Conservation (phyloP, 139 green algal genomes). For the Gonium pectorale region DNA sequence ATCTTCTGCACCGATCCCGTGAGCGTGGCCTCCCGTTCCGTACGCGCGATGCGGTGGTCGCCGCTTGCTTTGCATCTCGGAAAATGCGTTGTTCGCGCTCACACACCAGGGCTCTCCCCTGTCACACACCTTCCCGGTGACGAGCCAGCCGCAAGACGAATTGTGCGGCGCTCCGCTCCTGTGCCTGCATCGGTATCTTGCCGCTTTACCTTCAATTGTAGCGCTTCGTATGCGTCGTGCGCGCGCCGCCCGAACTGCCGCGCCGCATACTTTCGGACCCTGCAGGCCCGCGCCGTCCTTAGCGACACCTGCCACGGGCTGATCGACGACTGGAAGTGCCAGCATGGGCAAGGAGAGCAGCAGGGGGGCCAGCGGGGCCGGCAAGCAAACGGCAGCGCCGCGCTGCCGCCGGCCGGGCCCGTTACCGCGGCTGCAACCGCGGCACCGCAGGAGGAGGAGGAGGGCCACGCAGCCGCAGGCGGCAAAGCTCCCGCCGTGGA, state of each 20-base stretch:
- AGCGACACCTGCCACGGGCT: background rate
- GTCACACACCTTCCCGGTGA: too few species aligned
- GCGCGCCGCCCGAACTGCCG: background rate
- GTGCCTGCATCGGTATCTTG: too few species aligned
- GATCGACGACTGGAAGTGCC: background rate
- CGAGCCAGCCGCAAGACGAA: too few species aligned
- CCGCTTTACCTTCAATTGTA: background rate
- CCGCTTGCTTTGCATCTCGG: background rate
- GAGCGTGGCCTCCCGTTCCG: background rate
- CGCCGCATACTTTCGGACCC: background rate
- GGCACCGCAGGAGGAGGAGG: too few species aligned
- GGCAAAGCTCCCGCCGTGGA: background rate
- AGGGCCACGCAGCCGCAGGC: too few species aligned
- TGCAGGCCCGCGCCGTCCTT: background rate
- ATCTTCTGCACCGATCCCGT: background rate
- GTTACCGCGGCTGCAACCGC: background rate
- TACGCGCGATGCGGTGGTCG: background rate
- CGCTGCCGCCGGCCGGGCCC: background rate
- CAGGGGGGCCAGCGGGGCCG: background rate
- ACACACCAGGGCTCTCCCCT: background rate
- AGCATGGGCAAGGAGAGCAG: background rate
- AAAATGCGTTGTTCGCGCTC: background rate
- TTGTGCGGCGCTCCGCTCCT: too few species aligned
- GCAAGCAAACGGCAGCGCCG: background rate
- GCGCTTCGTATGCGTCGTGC: too few species aligned